Evolutionary conservation across 164 flowering plant species (phyloP).

Genomic region (grape (Vitis vinifera)): DNA sequence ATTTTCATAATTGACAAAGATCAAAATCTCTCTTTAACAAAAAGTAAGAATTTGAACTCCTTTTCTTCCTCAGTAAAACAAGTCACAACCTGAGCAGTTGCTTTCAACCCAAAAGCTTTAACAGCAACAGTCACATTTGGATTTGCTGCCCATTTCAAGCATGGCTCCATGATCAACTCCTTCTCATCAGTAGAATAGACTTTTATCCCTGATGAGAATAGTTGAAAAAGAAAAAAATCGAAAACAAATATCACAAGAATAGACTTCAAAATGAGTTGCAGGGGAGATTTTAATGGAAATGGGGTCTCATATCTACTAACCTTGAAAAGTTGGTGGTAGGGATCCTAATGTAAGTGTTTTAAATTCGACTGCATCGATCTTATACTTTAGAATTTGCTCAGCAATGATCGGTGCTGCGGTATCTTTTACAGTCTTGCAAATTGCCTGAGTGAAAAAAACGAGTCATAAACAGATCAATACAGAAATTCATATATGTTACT

Average conservation of each 20-base stretch:
- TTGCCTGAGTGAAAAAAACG: slow-evolving; percentile 49
- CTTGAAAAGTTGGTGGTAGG: slow-evolving; percentile 93
- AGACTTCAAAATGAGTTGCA: background rate
- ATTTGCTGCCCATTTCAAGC: slow-evolving; percentile 92
- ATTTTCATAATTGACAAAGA: too few species aligned
- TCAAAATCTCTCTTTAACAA: background rate
- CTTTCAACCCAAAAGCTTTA: slow-evolving; percentile 89
- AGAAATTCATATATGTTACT: too few species aligned
- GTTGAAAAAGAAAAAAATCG: background rate
- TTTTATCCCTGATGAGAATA: slow-evolving; percentile 73
- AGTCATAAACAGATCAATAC: background rate
- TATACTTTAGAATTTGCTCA: slow-evolving; percentile 89
- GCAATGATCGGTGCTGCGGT: slow-evolving; percentile 89
- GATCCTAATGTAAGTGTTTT: slow-evolving; percentile 79
- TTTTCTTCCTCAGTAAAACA: background rate
- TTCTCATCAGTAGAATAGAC: slow-evolving; percentile 90
- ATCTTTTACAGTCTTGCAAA: slow-evolving; percentile 78
- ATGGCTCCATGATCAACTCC: slow-evolving; percentile 95
- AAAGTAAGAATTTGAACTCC: background rate
- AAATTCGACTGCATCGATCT: slow-evolving; percentile 90
- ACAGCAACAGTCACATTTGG: slow-evolving; percentile 77
- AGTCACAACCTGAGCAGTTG: slow-evolving; percentile 54
- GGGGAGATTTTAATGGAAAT: background rate
- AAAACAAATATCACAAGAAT: background rate
- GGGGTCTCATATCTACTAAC: slow-evolving; percentile 28